A percentile compares a stretch with the other conserved stretches of the same genome.
Evolutionary conservation across 2,329 filamentous ascomycete species (phyloP).

Genomic region (Paraphaeosphaeria sporulosa): DNA sequence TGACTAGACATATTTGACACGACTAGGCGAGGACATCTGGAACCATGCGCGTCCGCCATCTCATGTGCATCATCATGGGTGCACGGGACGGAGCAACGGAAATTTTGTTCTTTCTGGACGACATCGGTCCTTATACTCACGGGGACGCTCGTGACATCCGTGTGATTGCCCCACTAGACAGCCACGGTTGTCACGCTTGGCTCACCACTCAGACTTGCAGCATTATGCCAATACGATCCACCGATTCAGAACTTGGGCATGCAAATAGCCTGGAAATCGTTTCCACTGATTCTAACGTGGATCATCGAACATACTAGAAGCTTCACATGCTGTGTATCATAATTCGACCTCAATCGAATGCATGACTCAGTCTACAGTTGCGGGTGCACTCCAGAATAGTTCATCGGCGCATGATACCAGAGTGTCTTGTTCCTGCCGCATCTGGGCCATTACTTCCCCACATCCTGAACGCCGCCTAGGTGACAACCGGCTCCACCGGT

Average conservation of each 20-base stretch:
- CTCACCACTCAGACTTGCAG: not conserved
- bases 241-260: not conserved
- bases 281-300: not conserved
- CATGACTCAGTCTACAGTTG: too few species aligned
- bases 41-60: not conserved
- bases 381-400: not conserved
- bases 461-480: not conserved
- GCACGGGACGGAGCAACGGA: not conserved
- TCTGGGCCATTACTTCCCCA: not conserved
- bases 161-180: not conserved
- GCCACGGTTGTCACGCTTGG: conserved; percentile 2
- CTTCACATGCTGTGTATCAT: not conserved
- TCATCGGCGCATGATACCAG: not conserved
- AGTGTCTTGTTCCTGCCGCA: not conserved
- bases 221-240: not conserved
- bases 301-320: conserved; percentile 4
- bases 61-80: not conserved
- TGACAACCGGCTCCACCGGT: conserved; percentile 1
- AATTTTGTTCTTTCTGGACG: not conserved
- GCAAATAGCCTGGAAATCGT: not conserved
- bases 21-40: not conserved
- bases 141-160: not conserved
- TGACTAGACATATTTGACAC: not conserved
- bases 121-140: not conserved
- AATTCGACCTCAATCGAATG: not conserved